Evolutionary conservation across 257 asterid species (phyloP).

Genomic region (Echites panduratus): DNA sequence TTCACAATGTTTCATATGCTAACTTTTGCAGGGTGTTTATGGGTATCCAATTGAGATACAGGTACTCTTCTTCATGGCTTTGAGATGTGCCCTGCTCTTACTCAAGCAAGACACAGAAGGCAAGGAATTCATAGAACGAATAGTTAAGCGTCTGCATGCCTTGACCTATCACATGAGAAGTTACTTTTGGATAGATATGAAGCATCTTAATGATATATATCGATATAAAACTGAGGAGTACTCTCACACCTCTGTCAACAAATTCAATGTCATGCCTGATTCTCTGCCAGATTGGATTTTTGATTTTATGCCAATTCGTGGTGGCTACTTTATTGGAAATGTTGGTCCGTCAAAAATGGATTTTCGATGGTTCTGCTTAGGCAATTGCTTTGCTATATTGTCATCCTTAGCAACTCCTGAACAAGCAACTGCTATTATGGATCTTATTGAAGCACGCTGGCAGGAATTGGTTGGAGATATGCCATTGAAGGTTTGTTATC

Average conservation of each 20-base stretch:
- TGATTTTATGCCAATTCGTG: conserved; percentile 60
- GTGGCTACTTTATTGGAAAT: conserved; percentile 65
- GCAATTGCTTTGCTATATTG: conserved; percentile 60
- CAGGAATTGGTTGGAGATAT: conserved; percentile 62
- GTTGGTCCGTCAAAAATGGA: conserved; percentile 70
- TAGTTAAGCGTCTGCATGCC: conserved; percentile 56
- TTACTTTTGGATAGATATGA: conserved; percentile 64
- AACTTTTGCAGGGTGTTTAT: conserved; percentile 47
- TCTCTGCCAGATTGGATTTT: conserved; percentile 73
- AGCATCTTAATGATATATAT: conserved; percentile 61
- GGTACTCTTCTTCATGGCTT: conserved; percentile 67
- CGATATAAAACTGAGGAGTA: conserved; percentile 67
- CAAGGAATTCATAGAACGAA: conserved; percentile 51
- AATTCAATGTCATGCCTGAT: conserved; percentile 66
- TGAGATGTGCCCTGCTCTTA: conserved; percentile 54
- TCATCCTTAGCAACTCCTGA: conserved; percentile 59
- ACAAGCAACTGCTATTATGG: conserved; percentile 60
- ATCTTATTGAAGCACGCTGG: conserved; percentile 68
- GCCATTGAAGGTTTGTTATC: conserved; percentile 77
- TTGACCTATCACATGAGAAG: conserved; percentile 71
- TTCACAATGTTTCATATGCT: conserved; percentile 11
- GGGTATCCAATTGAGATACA: conserved; percentile 73
- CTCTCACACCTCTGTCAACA: conserved; percentile 73
- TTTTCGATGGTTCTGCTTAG: conserved; percentile 71
- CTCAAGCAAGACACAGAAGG: conserved; percentile 59